phyloP scores from a whole-genome alignment of 331 rosid species.

The Ulmus americana region DNA sequence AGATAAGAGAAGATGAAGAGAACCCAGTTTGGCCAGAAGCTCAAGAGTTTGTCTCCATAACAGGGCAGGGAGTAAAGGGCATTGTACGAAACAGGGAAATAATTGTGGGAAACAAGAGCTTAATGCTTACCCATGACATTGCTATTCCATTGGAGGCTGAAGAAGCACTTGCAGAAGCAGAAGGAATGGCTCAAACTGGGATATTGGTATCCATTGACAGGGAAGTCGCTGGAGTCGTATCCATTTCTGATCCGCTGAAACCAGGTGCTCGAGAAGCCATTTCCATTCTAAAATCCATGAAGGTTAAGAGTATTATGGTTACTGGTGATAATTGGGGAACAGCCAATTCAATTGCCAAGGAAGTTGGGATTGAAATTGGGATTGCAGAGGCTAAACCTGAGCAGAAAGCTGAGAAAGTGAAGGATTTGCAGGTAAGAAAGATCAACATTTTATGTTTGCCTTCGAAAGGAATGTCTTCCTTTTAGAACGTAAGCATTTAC shows the following conservation, averaged over 20 bases:
- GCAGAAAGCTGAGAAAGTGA: slow-evolving; percentile 63
- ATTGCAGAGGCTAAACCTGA: slow-evolving; percentile 83
- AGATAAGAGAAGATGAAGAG: slow-evolving; percentile 39
- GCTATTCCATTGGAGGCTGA: slow-evolving; percentile 45
- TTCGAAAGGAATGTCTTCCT: no score
- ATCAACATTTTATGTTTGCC: no score
- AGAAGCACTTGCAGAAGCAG: slow-evolving; percentile 52
- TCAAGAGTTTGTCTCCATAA: slow-evolving; percentile 47
- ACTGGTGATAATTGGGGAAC: slow-evolving; percentile 95
- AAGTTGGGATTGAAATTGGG: slow-evolving; percentile 63
- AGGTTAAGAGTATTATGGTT: slow-evolving; percentile 61
- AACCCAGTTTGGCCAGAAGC: slow-evolving; percentile 59
- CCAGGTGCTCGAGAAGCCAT: slow-evolving; percentile 55
- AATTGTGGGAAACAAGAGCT: slow-evolving; percentile 61
- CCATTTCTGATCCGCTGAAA: slow-evolving; percentile 76
- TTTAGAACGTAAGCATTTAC: background rate
- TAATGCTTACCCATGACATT: slow-evolving; percentile 47
- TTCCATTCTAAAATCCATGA: slow-evolving; percentile 68
- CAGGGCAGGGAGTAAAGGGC: slow-evolving; percentile 87
- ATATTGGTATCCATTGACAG: slow-evolving; percentile 51
- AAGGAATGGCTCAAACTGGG: slow-evolving; percentile 66
- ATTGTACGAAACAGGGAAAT: slow-evolving; percentile 46
- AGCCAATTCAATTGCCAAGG: slow-evolving; percentile 73
- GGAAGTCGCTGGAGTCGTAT: slow-evolving; percentile 49
- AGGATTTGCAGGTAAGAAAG: slow-evolving; percentile 60